These are phyloP conservation scores for Amylocarpus encephaloides DNA, from an alignment of 2,329 filamentous ascomycete species.

Conservation along the genomic window DNA sequence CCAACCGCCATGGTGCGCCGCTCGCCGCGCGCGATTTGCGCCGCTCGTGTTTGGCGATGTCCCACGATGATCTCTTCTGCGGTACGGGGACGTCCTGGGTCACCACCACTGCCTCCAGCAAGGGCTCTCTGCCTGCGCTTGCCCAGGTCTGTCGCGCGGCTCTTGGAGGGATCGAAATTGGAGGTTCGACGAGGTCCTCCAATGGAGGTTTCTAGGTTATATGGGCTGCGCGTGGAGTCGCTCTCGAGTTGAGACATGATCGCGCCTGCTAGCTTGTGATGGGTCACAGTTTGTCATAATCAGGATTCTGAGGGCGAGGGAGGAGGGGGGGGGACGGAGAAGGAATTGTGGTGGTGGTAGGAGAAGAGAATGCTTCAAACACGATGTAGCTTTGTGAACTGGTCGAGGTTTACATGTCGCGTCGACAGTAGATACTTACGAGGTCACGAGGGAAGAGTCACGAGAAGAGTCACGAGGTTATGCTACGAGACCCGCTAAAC, in stretches of 20 bases:
- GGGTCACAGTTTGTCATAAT: neutral
- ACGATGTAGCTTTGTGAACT: no score
- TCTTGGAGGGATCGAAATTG: no score
- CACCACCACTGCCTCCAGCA: neutral
- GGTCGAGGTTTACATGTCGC: no score
- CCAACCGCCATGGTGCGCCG: neutral
- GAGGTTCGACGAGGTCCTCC: neutral
- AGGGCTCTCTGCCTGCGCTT: neutral
- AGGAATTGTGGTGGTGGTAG: no score
- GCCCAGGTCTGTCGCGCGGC: no score
- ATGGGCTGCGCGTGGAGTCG: neutral
- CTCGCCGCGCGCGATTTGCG: neutral
- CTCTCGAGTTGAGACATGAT: conserved; percentile 1
- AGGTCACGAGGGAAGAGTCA: no score
- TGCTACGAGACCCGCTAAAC: no score
- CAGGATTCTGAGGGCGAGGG: neutral
- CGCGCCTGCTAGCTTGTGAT: conserved; percentile 1
- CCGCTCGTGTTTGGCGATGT: neutral
- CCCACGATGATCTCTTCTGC: neutral
- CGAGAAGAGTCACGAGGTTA: no score
- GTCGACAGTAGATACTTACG: no score
- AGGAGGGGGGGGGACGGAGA: no score
- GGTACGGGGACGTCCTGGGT: neutral
- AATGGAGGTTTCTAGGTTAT: neutral
- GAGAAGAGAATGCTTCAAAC: no score